These are phyloP conservation scores for Fennellomyces sp. DNA, from an alignment of 371 early-diverging fungal genomes.

Conservation along the genomic window DNA sequence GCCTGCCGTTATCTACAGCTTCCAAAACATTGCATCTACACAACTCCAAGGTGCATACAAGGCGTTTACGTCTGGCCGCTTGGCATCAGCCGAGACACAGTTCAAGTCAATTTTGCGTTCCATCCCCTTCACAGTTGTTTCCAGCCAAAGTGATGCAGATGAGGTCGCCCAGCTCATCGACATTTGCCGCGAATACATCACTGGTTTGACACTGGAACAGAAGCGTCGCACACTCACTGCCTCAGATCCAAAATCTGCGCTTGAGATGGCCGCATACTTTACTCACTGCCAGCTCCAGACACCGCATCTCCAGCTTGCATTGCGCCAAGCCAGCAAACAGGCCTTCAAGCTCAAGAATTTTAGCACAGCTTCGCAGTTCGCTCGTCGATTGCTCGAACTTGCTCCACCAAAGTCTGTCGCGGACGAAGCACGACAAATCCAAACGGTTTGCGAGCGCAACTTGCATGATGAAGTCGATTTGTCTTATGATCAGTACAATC, in stretches of 20 bases:
- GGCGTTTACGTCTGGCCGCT: slow-evolving; percentile 73
- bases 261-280: slow-evolving; percentile 94
- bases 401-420: slow-evolving; percentile 79
- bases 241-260: slow-evolving; percentile 61
- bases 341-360: slow-evolving; percentile 84
- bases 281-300: slow-evolving; percentile 90
- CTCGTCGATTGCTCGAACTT: slow-evolving; percentile 86
- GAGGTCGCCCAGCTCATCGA: slow-evolving; percentile 80
- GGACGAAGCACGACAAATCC: slow-evolving; percentile 83
- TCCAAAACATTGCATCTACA: slow-evolving; percentile 50
- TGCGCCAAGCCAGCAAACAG: slow-evolving; percentile 84
- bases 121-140: slow-evolving; percentile 68
- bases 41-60: slow-evolving; percentile 82
- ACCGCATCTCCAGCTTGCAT: slow-evolving; percentile 80
- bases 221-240: slow-evolving; percentile 63
- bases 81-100: slow-evolving; percentile 74
- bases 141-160: slow-evolving; percentile 61
- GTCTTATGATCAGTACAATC: slow-evolving; percentile 92
- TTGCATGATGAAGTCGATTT: slow-evolving; percentile 82
- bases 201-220: slow-evolving; percentile 85
- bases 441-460: slow-evolving; percentile 76
- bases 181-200: slow-evolving; percentile 88
- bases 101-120: slow-evolving; percentile 80
- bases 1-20: slow-evolving; percentile 58
- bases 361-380: slow-evolving; percentile 80